These are phyloP conservation scores for Aspergillus sp. DNA, from an alignment of 2,329 filamentous ascomycete species.

Conservation along the genomic window DNA sequence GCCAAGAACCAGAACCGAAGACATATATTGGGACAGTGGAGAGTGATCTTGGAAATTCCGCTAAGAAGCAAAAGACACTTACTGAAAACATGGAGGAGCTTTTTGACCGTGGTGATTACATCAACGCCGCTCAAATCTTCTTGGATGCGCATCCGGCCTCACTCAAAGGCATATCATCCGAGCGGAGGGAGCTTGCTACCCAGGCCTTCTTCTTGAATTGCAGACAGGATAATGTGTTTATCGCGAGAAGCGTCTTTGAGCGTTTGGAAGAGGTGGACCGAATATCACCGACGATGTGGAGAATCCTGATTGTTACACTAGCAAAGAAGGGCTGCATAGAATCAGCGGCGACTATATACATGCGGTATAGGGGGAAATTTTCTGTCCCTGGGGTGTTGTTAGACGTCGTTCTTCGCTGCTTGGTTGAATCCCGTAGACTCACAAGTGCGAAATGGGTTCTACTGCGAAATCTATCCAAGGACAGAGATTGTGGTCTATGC, in stretches of 20 bases:
- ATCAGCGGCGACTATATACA: slow-evolving; percentile 35
- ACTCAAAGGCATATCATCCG: slow-evolving; percentile 23
- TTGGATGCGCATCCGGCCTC: slow-evolving; percentile 25
- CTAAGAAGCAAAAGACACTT: slow-evolving; percentile 10
- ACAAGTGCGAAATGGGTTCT: slow-evolving; percentile 38
- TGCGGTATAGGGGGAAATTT: slow-evolving; percentile 27
- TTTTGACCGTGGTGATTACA: slow-evolving; percentile 27
- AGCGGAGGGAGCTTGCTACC: slow-evolving; percentile 30
- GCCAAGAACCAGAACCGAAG: neutral
- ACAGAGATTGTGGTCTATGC: slow-evolving; percentile 35
- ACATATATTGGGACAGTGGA: neutral
- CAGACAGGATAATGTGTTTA: slow-evolving; percentile 36
- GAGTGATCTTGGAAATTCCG: neutral
- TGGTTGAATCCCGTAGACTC: slow-evolving; percentile 40
- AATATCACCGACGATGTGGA: slow-evolving; percentile 37
- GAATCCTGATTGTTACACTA: slow-evolving; percentile 35
- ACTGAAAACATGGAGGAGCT: slow-evolving; percentile 26
- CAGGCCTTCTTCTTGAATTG: slow-evolving; percentile 38
- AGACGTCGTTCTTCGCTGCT: slow-evolving; percentile 36
- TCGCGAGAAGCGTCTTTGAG: slow-evolving; percentile 38
- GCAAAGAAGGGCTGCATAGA: slow-evolving; percentile 38
- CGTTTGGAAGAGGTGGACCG: slow-evolving; percentile 33
- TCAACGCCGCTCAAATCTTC: slow-evolving; percentile 40
- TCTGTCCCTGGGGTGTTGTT: slow-evolving; percentile 30
- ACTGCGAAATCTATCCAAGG: slow-evolving; percentile 31